phyloP scores from a whole-genome alignment of 1,284 basidiomycete genomes.

The Malassezia furfur region DNA sequence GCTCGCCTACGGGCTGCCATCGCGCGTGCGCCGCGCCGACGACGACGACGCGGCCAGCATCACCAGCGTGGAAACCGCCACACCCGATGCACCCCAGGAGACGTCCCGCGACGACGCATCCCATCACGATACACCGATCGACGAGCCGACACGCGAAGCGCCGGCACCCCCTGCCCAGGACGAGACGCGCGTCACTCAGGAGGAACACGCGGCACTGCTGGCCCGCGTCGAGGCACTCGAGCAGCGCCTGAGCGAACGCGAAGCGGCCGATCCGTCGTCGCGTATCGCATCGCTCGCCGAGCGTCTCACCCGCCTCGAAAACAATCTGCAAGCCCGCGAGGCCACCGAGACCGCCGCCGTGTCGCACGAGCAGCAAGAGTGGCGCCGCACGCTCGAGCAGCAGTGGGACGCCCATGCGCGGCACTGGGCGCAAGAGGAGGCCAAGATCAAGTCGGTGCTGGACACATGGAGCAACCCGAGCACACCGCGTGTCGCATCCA shows the following conservation, averaged over 20 bases:
- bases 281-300: not conserved
- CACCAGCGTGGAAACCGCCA: slow-evolving; percentile 33
- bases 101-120: no score
- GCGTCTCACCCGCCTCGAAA: not conserved
- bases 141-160: no score
- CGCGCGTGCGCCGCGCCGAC: slow-evolving; percentile 19
- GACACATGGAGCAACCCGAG: not conserved
- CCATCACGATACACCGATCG: no score
- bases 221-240: slow-evolving; percentile 64
- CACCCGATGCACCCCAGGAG: not conserved
- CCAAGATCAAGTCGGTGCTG: slow-evolving; percentile 2
- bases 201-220: slow-evolving; percentile 57
- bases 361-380: not conserved
- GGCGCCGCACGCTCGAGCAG: slow-evolving; percentile 10
- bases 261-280: slow-evolving; percentile 48
- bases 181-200: no score
- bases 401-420: slow-evolving; percentile 6
- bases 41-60: slow-evolving; percentile 41
- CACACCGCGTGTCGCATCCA: not conserved
- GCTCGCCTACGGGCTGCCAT: slow-evolving; percentile 8
- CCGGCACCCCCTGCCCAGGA: no score
- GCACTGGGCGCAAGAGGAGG: slow-evolving; percentile 4
- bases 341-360: not conserved
- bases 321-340: not conserved
- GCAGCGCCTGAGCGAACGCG: slow-evolving; percentile 60